Conservation (phyloP, 2,329 filamentous ascomycete genomes). For the Cladosporium sp. region DNA sequence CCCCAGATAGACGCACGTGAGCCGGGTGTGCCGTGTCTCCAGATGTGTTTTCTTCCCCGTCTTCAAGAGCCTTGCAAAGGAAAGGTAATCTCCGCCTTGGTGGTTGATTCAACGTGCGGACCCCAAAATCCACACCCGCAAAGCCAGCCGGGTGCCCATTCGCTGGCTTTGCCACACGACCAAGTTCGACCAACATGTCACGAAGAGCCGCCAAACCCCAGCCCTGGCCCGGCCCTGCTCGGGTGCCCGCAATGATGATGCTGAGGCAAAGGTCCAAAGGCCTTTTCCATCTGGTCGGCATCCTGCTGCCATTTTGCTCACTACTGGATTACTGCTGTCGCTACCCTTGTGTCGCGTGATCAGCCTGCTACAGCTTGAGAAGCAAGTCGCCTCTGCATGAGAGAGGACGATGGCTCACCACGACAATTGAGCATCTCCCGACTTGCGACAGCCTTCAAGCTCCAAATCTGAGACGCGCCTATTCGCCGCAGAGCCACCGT, state of each 20-base stretch:
- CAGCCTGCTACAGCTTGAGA: not conserved
- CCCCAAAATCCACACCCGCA: constrained; percentile 1
- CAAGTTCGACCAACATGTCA: constrained; percentile 1
- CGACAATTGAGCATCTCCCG: not conserved
- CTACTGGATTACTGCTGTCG: not conserved
- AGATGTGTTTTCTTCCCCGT: constrained; percentile 3
- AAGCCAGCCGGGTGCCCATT: not conserved
- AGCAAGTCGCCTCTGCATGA: not conserved
- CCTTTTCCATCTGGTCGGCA: constrained; percentile 7
- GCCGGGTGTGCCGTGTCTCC: not conserved
- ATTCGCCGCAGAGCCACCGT: constrained; percentile 17
- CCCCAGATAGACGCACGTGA: not conserved
- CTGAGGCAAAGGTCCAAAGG: not conserved
- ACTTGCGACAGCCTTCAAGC: constrained; percentile 1
- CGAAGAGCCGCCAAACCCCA: constrained; percentile 1
- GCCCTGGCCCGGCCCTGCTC: constrained; percentile 10
- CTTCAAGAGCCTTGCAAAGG: constrained; percentile 6
- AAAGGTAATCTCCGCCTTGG: constrained; percentile 7
- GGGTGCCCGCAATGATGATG: constrained; percentile 6
- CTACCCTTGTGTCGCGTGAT: not conserved
- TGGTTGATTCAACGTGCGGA: constrained; percentile 1
- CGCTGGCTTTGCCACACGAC: not conserved
- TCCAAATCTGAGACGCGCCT: constrained; percentile 9
- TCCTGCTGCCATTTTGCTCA: not conserved
- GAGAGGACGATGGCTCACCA: constrained; percentile 5